These are phyloP conservation scores for Trichoderma citrinoviride DNA, from an alignment of 2,329 filamentous ascomycete species.

Conservation along the genomic window DNA sequence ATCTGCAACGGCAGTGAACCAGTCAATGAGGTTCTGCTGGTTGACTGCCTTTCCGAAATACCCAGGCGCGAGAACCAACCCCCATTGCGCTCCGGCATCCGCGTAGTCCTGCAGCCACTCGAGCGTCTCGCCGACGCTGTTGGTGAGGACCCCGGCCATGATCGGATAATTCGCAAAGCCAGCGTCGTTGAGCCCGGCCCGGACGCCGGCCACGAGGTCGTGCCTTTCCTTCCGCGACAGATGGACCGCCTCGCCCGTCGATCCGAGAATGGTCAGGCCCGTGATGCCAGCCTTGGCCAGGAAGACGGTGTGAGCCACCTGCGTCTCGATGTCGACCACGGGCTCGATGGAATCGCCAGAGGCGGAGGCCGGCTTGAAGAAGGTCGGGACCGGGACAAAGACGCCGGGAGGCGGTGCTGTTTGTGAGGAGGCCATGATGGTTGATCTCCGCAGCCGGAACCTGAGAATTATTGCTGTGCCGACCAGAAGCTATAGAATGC, in stretches of 20 bases:
- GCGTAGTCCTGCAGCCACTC: slow-evolving; percentile 55
- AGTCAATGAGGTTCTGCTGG: slow-evolving; percentile 55
- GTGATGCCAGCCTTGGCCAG: slow-evolving; percentile 59
- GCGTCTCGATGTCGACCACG: slow-evolving; percentile 56
- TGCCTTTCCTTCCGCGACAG: slow-evolving; percentile 57
- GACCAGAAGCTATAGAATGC: not conserved
- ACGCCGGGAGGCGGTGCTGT: slow-evolving; percentile 49
- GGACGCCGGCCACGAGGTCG: slow-evolving; percentile 53
- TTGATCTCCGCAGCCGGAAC: not conserved
- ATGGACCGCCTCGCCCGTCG: slow-evolving; percentile 63
- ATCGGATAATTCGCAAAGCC: slow-evolving; percentile 59
- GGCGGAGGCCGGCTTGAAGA: slow-evolving; percentile 51
- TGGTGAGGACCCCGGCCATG: slow-evolving; percentile 59
- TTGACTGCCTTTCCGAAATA: slow-evolving; percentile 57
- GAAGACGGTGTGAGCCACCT: slow-evolving; percentile 57
- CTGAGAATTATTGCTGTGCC: not conserved
- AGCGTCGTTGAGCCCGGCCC: slow-evolving; percentile 52
- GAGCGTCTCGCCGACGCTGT: slow-evolving; percentile 60
- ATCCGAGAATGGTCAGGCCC: slow-evolving; percentile 61
- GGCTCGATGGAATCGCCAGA: slow-evolving; percentile 46
- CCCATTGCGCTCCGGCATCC: slow-evolving; percentile 58
- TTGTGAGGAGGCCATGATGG: not conserved
- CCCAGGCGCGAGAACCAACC: slow-evolving; percentile 56
- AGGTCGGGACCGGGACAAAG: slow-evolving; percentile 62
- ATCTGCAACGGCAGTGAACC: slow-evolving; percentile 59